Percentiles rank a stretch among this genome's conserved stretches.
These are phyloP conservation scores for Suillus subalutaceus DNA, from an alignment of 768 basidiomycete species.

Conservation along the genomic window DNA sequence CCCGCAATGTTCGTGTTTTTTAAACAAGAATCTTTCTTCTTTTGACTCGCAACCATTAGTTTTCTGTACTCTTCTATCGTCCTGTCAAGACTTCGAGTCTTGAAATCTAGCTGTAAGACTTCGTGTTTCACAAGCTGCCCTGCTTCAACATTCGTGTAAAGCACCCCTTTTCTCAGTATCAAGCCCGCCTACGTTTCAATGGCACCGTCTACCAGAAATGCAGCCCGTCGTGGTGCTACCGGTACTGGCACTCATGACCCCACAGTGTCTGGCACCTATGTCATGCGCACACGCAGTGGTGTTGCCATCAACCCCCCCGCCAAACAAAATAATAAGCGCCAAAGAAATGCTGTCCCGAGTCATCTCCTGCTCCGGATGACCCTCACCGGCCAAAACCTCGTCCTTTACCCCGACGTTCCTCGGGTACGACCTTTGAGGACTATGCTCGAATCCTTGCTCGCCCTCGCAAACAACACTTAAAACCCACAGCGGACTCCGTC, in stretches of 20 bases:
- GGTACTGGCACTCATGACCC: no score
- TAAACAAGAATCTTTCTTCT: not conserved
- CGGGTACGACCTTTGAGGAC: not conserved
- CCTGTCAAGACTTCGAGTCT: not conserved
- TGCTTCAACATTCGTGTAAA: not conserved
- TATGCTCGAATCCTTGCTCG: not conserved
- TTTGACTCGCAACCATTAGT: not conserved
- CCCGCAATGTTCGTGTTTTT: not conserved
- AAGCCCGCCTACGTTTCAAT: not conserved
- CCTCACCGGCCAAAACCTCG: not conserved
- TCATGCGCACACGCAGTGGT: not conserved
- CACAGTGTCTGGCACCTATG: conserved; percentile 1
- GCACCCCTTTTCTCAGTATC: not conserved
- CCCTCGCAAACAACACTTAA: not conserved
- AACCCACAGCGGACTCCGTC: not conserved
- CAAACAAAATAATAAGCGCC: not conserved
- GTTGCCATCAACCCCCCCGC: not conserved
- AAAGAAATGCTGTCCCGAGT: not conserved
- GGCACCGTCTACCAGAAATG: not conserved
- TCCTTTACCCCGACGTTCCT: not conserved
- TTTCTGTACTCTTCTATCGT: not conserved
- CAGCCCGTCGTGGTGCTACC: not conserved
- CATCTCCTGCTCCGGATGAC: not conserved
- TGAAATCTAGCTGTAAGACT: no score
- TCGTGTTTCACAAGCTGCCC: no score